A percentile compares a stretch with the other conserved stretches of the same genome.
Conservation (phyloP, 2,329 filamentous ascomycete genomes). For the Emmonsiellopsis sp. region DNA sequence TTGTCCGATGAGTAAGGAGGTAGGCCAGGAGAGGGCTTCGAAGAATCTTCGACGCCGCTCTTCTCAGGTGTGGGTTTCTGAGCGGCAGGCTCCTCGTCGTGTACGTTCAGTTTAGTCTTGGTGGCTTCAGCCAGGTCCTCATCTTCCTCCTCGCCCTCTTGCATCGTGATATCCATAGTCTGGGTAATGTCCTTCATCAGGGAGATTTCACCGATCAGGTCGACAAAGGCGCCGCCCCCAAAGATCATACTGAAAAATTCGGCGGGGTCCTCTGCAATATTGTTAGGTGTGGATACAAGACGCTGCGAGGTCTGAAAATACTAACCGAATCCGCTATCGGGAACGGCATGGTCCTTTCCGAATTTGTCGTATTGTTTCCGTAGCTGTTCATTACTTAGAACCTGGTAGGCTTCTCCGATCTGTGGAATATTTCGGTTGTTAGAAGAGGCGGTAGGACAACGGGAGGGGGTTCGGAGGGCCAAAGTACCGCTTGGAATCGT, state of each 20-base stretch:
- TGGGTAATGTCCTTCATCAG: conserved; percentile 97
- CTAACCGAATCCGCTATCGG: conserved; percentile 75
- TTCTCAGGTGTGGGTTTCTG: conserved; percentile 11
- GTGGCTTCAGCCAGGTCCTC: conserved; percentile 44
- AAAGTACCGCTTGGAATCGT: conserved; percentile 76
- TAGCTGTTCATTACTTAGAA: conserved; percentile 78
- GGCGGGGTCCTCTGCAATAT: conserved; percentile 62
- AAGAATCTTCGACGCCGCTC: conserved; percentile 15
- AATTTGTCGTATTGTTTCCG: conserved; percentile 92
- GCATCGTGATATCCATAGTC: conserved; percentile 96
- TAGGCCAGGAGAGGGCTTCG: background rate
- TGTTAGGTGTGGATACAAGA: background rate
- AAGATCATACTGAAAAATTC: conserved; percentile 99
- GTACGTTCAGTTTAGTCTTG: conserved; percentile 37
- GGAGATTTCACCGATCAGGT: conserved; percentile 96
- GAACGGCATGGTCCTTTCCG: conserved; percentile 90
- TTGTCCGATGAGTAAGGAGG: conserved; percentile 6
- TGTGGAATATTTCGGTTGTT: conserved; percentile 16
- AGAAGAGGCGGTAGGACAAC: background rate
- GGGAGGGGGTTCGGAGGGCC: background rate
- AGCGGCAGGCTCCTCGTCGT: conserved; percentile 13
- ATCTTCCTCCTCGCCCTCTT: conserved; percentile 59
- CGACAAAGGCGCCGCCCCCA: conserved; percentile 86
- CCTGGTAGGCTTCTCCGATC: conserved; percentile 62
- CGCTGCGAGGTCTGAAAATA: background rate